Evolutionary conservation across 1,284 basidiomycete genomes (phyloP).

Genomic region (Ustilago curta): DNA sequence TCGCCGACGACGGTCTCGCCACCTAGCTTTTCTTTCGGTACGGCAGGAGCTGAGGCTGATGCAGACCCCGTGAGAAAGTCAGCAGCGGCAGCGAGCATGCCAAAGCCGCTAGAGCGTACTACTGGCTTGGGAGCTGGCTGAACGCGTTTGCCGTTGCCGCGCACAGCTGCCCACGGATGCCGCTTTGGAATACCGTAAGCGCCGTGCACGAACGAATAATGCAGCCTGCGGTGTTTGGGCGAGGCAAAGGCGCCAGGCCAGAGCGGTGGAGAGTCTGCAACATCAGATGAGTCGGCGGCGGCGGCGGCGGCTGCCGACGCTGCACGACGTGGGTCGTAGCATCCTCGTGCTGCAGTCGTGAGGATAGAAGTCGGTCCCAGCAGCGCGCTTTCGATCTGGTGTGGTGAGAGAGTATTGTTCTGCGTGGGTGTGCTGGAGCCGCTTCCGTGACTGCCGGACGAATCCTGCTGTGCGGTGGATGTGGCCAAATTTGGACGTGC

Average conservation of each 20-base stretch:
- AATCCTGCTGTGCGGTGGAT: slow-evolving; percentile 38
- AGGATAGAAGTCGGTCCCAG: slow-evolving; percentile 22
- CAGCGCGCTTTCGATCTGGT: slow-evolving; percentile 34
- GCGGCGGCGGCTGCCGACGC: slow-evolving; percentile 9
- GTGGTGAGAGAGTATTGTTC: slow-evolving; percentile 24
- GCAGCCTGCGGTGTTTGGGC: slow-evolving; percentile 33
- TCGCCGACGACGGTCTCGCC: slow-evolving; percentile 24
- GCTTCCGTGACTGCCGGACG: slow-evolving; percentile 27
- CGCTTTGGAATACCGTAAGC: slow-evolving; percentile 71
- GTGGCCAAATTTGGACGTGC: slow-evolving; percentile 30
- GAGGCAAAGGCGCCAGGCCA: slow-evolving; percentile 43
- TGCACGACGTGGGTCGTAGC: slow-evolving; percentile 21
- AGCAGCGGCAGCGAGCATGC: slow-evolving; percentile 65
- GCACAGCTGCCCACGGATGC: slow-evolving; percentile 55
- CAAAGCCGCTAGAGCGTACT: slow-evolving; percentile 45
- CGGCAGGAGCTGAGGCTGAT: slow-evolving; percentile 20
- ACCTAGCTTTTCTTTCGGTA: slow-evolving; percentile 33
- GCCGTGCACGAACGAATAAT: slow-evolving; percentile 65
- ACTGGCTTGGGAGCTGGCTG: slow-evolving; percentile 28
- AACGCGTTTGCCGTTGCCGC: slow-evolving; percentile 58
- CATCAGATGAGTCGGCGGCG: slow-evolving; percentile 16
- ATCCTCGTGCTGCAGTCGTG: slow-evolving; percentile 25
- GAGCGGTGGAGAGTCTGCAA: slow-evolving; percentile 19
- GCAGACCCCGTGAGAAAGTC: slow-evolving; percentile 55
- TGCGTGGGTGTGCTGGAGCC: slow-evolving; percentile 44